Evolutionary conservation across 2,329 filamentous ascomycete species (phyloP).

Genomic region (Diaporthe nobilis): DNA sequence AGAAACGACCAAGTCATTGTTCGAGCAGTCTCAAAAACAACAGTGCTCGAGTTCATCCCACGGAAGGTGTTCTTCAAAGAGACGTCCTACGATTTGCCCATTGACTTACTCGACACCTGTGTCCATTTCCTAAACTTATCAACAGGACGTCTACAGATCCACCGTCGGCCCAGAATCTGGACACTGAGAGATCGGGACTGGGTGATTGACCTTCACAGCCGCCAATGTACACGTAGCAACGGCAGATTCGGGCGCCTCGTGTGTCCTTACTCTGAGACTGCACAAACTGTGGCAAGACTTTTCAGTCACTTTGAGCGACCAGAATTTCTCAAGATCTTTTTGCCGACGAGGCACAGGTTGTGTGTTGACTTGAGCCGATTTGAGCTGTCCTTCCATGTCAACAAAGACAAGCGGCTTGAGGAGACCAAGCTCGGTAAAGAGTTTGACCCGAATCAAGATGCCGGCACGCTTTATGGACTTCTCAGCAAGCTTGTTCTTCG

Average conservation of each 20-base stretch:
- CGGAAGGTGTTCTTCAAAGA: slow-evolving; percentile 47
- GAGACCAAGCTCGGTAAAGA: slow-evolving; percentile 64
- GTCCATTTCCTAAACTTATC: slow-evolving; percentile 72
- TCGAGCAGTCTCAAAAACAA: slow-evolving; percentile 41
- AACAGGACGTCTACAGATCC: slow-evolving; percentile 62
- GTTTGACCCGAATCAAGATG: slow-evolving; percentile 70
- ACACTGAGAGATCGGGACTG: slow-evolving; percentile 48
- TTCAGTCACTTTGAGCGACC: slow-evolving; percentile 66
- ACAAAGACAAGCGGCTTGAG: slow-evolving; percentile 55
- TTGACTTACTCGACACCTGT: slow-evolving; percentile 63
- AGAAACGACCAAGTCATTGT: slow-evolving; percentile 58
- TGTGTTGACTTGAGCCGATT: slow-evolving; percentile 65
- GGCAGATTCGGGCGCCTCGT: slow-evolving; percentile 53
- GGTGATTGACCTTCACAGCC: slow-evolving; percentile 49
- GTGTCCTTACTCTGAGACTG: slow-evolving; percentile 61
- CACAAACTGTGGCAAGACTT: slow-evolving; percentile 55
- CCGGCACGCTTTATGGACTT: slow-evolving; percentile 73
- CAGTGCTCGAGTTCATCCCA: slow-evolving; percentile 48
- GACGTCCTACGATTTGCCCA: slow-evolving; percentile 63
- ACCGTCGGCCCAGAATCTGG: slow-evolving; percentile 57
- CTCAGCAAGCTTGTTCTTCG: slow-evolving; percentile 66
- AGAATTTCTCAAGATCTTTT: slow-evolving; percentile 60
- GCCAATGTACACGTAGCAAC: slow-evolving; percentile 42
- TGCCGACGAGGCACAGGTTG: slow-evolving; percentile 54
- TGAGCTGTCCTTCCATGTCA: slow-evolving; percentile 68